phyloP scores from a whole-genome alignment of 208 protist genomes.

The Trypanosoma melophagium region DNA sequence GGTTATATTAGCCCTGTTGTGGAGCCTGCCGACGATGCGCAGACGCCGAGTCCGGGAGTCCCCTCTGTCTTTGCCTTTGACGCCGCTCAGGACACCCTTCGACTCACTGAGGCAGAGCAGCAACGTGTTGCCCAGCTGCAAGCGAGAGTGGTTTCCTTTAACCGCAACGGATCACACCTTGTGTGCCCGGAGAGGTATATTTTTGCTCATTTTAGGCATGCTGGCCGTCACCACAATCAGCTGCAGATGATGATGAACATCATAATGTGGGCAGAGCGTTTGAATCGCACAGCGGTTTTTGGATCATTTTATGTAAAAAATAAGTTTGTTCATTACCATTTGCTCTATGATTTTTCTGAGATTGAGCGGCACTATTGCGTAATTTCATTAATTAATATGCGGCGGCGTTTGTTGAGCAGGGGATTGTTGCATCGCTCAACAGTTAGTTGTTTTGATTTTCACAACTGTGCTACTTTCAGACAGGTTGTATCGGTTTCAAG shows the following conservation, averaged over 20 bases:
- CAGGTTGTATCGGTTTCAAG: neutral
- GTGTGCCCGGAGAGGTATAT: neutral
- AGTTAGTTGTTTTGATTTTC: neutral
- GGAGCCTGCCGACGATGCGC: too few species aligned
- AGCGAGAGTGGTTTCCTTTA: neutral
- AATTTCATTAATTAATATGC: neutral
- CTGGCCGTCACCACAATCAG: conserved; percentile 3
- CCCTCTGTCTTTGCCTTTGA: conserved; percentile 3
- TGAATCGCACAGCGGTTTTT: conserved; percentile 11
- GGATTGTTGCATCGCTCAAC: neutral
- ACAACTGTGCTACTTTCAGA: neutral
- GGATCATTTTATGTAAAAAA: conserved; percentile 1
- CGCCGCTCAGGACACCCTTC: neutral
- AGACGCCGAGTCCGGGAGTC: too few species aligned
- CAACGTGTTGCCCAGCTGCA: neutral
- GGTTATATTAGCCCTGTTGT: too few species aligned
- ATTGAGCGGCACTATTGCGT: conserved; percentile 6
- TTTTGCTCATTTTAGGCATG: neutral
- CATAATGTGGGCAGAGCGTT: conserved; percentile 12
- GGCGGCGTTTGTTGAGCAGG: neutral
- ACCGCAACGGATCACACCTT: neutral
- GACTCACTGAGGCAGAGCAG: neutral
- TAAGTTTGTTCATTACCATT: neutral
- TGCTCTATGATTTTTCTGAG: conserved; percentile 3
- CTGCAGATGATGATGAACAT: conserved; percentile 10